Percentiles rank a stretch among this genome's conserved stretches.
These are phyloP conservation scores for Jaapia argillacea DNA, from an alignment of 768 basidiomycete genomes.

Conservation along the genomic window DNA sequence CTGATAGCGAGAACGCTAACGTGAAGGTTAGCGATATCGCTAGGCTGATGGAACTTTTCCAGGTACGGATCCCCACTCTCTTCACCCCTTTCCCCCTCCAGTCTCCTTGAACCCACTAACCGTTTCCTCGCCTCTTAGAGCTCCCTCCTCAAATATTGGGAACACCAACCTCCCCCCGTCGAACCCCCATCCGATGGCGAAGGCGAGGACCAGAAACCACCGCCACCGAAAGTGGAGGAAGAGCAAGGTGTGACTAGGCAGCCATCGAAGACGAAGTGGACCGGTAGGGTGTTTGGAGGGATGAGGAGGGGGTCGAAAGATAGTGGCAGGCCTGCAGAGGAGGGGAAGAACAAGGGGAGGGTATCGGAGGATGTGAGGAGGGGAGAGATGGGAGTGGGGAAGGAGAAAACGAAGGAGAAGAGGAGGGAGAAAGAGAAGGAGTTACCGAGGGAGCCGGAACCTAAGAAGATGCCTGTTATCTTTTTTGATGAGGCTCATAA, in stretches of 20 bases:
- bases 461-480: slow-evolving; percentile 70
- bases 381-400: slow-evolving; percentile 14
- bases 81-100: too few species aligned
- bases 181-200: neutral
- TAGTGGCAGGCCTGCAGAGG: too few species aligned
- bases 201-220: slow-evolving; percentile 1
- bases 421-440: slow-evolving; percentile 20
- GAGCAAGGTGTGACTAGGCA: too few species aligned
- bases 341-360: slow-evolving; percentile 15
- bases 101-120: too few species aligned
- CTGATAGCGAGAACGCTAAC: slow-evolving; percentile 28
- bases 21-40: slow-evolving; percentile 75
- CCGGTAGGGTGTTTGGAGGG: too few species aligned
- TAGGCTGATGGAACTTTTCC: slow-evolving; percentile 80
- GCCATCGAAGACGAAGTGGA: too few species aligned
- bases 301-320: too few species aligned
- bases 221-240: too few species aligned
- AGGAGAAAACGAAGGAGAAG: slow-evolving; percentile 17
- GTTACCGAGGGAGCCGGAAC: slow-evolving; percentile 22
- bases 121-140: slow-evolving; percentile 6
- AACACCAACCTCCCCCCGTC: slow-evolving; percentile 13
- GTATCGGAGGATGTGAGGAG: slow-evolving; percentile 19
- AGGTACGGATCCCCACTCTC: slow-evolving; percentile 27
- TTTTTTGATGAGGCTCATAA: slow-evolving; percentile 86
- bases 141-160: slow-evolving; percentile 19